These are phyloP conservation scores for Cyberlindnera japonica DNA, from an alignment of 805 yeast species.

Conservation along the genomic window DNA sequence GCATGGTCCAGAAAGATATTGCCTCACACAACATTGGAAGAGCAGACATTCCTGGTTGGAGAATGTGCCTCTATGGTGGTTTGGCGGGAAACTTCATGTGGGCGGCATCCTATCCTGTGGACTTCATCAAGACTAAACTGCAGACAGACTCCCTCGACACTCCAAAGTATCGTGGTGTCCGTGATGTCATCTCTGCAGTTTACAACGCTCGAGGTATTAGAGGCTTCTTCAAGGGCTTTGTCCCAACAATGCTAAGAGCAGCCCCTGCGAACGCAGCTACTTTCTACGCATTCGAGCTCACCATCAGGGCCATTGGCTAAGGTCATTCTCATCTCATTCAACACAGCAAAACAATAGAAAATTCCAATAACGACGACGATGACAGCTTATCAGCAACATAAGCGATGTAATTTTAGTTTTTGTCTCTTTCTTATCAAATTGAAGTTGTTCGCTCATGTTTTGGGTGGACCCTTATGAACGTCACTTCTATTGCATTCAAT, in stretches of 20 bases:
- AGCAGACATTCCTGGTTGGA: conserved; percentile 80
- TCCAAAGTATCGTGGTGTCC: conserved; percentile 55
- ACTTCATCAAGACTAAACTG: conserved; percentile 84
- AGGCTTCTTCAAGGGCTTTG: conserved; percentile 86
- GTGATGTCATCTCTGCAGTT: conserved; percentile 56
- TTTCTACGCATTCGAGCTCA: conserved; percentile 85
- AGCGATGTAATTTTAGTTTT: too few species aligned
- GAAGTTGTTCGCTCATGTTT: too few species aligned
- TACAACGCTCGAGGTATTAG: conserved; percentile 56
- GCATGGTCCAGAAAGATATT: conserved; percentile 67
- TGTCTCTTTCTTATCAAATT: too few species aligned
- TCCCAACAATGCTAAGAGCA: conserved; percentile 91
- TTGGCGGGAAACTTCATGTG: conserved; percentile 87
- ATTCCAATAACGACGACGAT: not conserved
- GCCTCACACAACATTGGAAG: conserved; percentile 44
- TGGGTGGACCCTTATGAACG: too few species aligned
- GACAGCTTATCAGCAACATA: too few species aligned
- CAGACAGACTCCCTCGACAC: conserved; percentile 66
- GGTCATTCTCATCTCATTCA: not conserved
- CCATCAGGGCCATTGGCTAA: conserved; percentile 52
- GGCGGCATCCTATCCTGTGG: conserved; percentile 85
- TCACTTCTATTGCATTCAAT: too few species aligned
- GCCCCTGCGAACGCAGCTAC: conserved; percentile 99
- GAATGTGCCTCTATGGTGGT: conserved; percentile 84
- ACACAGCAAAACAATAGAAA: not conserved